Evolutionary conservation across 805 yeast genomes (phyloP), one percentile per base, ranked within the genome.

Genomic region (Teunomyces pallodes): DNA sequence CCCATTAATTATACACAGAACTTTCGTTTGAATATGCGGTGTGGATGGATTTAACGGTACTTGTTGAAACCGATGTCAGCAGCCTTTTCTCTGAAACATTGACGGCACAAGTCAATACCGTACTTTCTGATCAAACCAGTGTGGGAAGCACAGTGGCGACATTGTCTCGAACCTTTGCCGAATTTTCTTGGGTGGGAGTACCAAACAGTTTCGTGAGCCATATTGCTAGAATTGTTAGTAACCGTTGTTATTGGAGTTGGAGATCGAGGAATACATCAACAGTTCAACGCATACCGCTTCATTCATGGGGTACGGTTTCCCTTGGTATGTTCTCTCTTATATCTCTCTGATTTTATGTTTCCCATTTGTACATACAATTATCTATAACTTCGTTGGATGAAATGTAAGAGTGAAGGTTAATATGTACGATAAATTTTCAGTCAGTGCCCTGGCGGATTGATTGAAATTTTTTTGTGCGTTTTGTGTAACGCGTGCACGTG

Each of bases 131-230:
- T 89, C 78, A 94, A 88, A 85, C 98, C 98, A 68, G 89, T 78
- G 91, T 92, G 97, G 79, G 98, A 89, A 70, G 96, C 83, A 77
- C 96, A 90, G 84, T 92, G 91, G 80, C 98, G 94, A 85, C 98
- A 94, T 83, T 89, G 94, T 84, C 99, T 96, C 72, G 98, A 88
- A 82, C 99, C 99, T 89, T 94, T 94, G 81, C 99, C 99, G 90
- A 83, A 92, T 81, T 87, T 91, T 89, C 98, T 90, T 86, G 99
- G 99, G 96, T 94, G 99, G 77, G 98, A 91, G 86, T 80, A 94
- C 99, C 99, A 94, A 86, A 92, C 96, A 90, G 90, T 86, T 86
- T 90, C 97, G 97, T 91, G 98, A 87, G 97, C 97, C 98, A 91
- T 91, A 56, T 80, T 87, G 83, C 79, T 74, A 64, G 47, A 57